phyloP scores from a whole-genome alignment of 495 filamentous ascomycete species.

The Neurospora terricola region DNA sequence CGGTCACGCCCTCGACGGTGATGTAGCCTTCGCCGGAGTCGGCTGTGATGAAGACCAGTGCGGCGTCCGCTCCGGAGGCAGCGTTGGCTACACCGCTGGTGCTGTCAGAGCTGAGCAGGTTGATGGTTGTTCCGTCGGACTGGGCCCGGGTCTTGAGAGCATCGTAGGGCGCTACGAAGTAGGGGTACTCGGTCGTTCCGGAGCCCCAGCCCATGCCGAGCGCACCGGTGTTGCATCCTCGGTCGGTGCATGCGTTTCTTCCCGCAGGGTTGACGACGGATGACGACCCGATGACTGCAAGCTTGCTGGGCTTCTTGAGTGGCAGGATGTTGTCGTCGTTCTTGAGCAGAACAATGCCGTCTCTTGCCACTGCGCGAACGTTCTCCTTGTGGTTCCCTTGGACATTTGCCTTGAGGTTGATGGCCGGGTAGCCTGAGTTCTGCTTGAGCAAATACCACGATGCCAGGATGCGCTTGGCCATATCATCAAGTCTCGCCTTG shows the following conservation, averaged over 20 bases:
- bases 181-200: conserved; percentile 45
- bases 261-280: conserved; percentile 53
- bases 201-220: conserved; percentile 57
- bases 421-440: conserved; percentile 36
- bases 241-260: conserved; percentile 43
- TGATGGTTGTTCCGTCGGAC: conserved; percentile 38
- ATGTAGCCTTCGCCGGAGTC: conserved; percentile 60
- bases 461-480: conserved; percentile 46
- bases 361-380: conserved; percentile 45
- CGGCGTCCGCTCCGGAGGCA: conserved; percentile 45
- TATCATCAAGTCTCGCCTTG: conserved; percentile 40
- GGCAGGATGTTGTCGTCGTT: conserved; percentile 54
- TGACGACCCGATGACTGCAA: conserved; percentile 66
- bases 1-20: conserved; percentile 47
- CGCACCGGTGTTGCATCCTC: conserved; percentile 50
- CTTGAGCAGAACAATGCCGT: conserved; percentile 69
- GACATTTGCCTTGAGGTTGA: conserved; percentile 45
- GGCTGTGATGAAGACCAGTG: conserved; percentile 57
- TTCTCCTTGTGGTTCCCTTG: conserved; percentile 47
- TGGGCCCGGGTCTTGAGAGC: conserved; percentile 40
- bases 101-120: conserved; percentile 42
- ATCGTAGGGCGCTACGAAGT: conserved; percentile 46
- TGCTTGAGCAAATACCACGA: conserved; percentile 45
- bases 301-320: conserved; percentile 43
- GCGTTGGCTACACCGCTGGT: conserved; percentile 34